phyloP scores from a whole-genome alignment of 23 red algal genomes.

The Agarophyton chilense region DNA sequence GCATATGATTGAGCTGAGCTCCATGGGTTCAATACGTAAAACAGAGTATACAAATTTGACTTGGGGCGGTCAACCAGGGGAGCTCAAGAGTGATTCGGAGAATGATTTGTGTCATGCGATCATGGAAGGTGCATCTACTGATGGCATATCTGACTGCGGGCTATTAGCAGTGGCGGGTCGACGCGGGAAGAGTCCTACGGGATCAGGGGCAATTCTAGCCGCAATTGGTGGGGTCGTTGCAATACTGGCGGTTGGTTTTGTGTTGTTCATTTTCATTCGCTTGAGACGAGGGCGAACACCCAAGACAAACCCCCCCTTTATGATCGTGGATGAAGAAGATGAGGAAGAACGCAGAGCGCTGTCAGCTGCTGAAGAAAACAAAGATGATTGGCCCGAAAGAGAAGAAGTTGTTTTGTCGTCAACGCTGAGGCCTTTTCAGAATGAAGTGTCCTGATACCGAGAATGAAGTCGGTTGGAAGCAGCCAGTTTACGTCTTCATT shows the following conservation, averaged over 20 bases:
- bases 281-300: neutral
- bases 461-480: too few species aligned
- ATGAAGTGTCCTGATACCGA: neutral
- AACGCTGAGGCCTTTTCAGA: neutral
- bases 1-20: neutral
- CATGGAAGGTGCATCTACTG: neutral
- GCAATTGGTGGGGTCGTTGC: constrained; percentile 2
- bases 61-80: neutral
- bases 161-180: neutral
- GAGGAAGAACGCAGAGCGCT: constrained; percentile 48
- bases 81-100: neutral
- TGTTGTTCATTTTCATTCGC: constrained; percentile 42
- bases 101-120: neutral
- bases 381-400: neutral
- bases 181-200: neutral
- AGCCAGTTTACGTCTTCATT: too few species aligned
- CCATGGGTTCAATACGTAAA: neutral
- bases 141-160: neutral
- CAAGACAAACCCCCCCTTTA: neutral
- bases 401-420: constrained; percentile 42
- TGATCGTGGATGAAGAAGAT: constrained; percentile 34
- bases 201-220: constrained; percentile 12
- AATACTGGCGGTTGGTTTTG: constrained; percentile 30
- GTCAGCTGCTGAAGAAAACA: constrained; percentile 15
- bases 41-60: neutral